Evolutionary conservation across 2,329 filamentous ascomycete species (phyloP), one percentile per base, ranked within the genome.

Genomic region (Annulohypoxylon truncatum): DNA sequence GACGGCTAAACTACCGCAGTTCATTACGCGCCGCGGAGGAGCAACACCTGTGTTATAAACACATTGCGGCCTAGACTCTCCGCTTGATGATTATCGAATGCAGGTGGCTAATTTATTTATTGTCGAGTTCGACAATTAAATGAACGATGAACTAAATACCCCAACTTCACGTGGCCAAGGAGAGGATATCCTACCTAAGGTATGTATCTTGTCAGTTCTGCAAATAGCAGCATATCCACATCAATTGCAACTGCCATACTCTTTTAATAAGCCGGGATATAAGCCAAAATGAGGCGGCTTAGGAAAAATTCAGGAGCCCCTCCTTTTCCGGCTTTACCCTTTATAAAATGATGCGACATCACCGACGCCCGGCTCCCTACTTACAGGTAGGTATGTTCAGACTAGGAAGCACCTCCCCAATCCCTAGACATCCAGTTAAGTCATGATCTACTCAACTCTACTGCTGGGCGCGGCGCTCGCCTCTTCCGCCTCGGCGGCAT

Each of bases 401-500:
- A 10, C 18, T 28, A 48, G 4, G 24, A 31, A 24, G n/a, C n/a
- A 22, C 1, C 38, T 20, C 22, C 12, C 7, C 33, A 29, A 8
- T 54, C 50, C 28, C 3, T 9, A 59, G 33, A 18, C 7, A 31
- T n/a, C 13, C 9, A 18, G 12, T 40, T 33, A 10, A 48, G 15
- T 20, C 6, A 74, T 71, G 70, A 68, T 74, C 46, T 68, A 67
- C 48, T 64, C 71, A 4, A 24, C 53, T 48, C 7, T 72, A 1
- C 31, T 74, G 9, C 47, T 60, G 2, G 46, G 53, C 46, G 55
- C 46, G 1, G 62, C 58, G 35, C 68, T 75, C 29, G 68, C 55
- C 22, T 56, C 70, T 12, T 62, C 66, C 20, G 71, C 55, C 28
- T 57, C 61, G 15, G 73, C 73, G 48, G 71, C 66, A 46, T 75